phyloP scores from a whole-genome alignment of 2,329 filamentous ascomycete species.

The Cucurbitaria berberidis region DNA sequence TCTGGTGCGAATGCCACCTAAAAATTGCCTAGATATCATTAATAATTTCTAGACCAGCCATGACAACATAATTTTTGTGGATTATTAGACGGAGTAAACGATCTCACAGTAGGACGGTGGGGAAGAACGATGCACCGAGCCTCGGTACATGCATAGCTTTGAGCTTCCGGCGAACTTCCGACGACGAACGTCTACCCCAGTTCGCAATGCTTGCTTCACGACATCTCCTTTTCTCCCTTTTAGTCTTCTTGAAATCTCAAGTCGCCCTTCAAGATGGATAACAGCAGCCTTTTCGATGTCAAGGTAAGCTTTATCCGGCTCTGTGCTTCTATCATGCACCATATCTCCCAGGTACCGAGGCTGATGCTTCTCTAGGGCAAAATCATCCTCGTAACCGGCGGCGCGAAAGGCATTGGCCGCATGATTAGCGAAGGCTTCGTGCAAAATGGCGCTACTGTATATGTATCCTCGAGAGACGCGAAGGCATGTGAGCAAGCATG shows the following conservation, averaged over 20 bases:
- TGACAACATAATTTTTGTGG: too few relatives aligned
- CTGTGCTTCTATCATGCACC: not conserved
- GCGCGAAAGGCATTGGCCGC: slow-evolving; percentile 66
- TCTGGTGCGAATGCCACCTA: not conserved
- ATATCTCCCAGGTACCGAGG: not conserved
- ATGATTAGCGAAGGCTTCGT: slow-evolving; percentile 73
- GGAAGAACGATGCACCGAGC: slow-evolving; percentile 20
- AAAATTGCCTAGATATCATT: not conserved
- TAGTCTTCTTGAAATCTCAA: not conserved
- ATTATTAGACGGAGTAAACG: not conserved
- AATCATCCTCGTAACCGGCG: slow-evolving; percentile 56
- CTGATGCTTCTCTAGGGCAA: slow-evolving; percentile 42
- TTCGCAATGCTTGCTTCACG: slow-evolving; percentile 10
- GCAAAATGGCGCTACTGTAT: slow-evolving; percentile 70
- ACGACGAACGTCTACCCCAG: slow-evolving; percentile 7
- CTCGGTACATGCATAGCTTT: slow-evolving; percentile 37
- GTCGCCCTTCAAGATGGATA: slow-evolving; percentile 38
- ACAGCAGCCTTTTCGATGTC: slow-evolving; percentile 45
- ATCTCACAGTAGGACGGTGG: not conserved
- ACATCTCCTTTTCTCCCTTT: not conserved
- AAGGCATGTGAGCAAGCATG: slow-evolving; percentile 65
- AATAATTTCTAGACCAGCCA: not conserved
- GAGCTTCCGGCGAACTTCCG: slow-evolving; percentile 11
- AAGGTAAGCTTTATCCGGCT: slow-evolving; percentile 28
- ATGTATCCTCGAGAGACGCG: slow-evolving; percentile 71